Evolutionary conservation across 345 rosid species (phyloP).

Genomic region (Acer yangbiense): DNA sequence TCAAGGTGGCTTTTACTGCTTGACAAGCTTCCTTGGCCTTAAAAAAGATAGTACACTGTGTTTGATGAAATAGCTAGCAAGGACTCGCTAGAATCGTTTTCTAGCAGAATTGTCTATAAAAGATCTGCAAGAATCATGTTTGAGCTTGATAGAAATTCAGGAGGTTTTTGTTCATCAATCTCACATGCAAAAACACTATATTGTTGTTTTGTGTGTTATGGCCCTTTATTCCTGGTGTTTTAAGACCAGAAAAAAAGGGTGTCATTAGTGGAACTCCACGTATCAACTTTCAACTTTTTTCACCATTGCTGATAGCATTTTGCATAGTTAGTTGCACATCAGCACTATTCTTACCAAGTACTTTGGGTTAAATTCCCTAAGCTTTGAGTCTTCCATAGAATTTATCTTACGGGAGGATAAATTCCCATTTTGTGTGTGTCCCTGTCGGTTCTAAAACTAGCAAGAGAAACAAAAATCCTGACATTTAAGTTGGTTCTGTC

Average conservation of each 20-base stretch:
- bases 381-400: too few species aligned
- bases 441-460: neutral
- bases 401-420: too few species aligned
- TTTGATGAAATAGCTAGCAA: neutral
- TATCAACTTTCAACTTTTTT: neutral
- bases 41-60: too few species aligned
- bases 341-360: too few species aligned
- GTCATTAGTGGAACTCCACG: neutral
- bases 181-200: neutral
- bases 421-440: neutral
- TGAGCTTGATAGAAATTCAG: neutral
- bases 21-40: too few species aligned
- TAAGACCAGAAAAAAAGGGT: neutral
- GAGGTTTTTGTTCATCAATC: neutral
- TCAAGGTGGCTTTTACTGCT: neutral
- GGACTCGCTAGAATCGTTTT: neutral
- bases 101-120: neutral
- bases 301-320: neutral
- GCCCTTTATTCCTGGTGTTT: neutral
- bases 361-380: too few species aligned
- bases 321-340: neutral
- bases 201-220: neutral
- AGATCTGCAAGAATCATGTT: neutral
- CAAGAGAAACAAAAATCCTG: neutral
- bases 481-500: too few species aligned